Evolutionary conservation across 257 asterid species (phyloP), one percentile per base, ranked within the genome.

Genomic region (Cynanchum wilfordii): DNA sequence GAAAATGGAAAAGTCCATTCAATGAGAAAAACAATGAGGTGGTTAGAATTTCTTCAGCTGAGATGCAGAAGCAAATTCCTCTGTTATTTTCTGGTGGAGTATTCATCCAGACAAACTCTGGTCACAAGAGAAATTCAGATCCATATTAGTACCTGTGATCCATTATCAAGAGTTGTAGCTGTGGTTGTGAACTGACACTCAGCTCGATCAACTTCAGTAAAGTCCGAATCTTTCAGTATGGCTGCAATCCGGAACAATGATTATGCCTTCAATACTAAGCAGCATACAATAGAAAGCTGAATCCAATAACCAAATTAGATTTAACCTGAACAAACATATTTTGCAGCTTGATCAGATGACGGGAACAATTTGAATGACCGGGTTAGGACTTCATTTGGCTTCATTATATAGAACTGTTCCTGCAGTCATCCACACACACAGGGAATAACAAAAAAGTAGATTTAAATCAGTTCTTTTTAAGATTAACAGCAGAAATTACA

Each of bases 331-430:
- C 99, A 95, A 10, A 84, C 87, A 75, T 95, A 92, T 85, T 86
- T 87, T 76, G 96, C 90, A 81, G 97, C 99, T 84, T 87, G 96
- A 83, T 95, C 98, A 63, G 90, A 88, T 76, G 98, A 80, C 44
- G 98, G 97, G 79, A 88, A 89, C 79, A 94, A 73, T 85, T 91
- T 94, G 86, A 94, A 94, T 67, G 95, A 88, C 77, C 97, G 82
- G 65, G 85, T 88, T 22, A 71, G 66, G 50, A 79, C 87, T 85
- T 94, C 99, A 8, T 87, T 74, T 25, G 96, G 96, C 90, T 94
- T 91, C 98, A 91, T 91, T 63, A 89, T 94, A 82, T 87, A 91
- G 74, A 90, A 93, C 76, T 90, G 98, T 79, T 93, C 98, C 97
- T 93, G 86, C 56, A 63, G 42, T 54, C 40, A 27, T 76, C 73